phyloP scores from a whole-genome alignment of 768 basidiomycete species.

The Suillus subluteus region DNA sequence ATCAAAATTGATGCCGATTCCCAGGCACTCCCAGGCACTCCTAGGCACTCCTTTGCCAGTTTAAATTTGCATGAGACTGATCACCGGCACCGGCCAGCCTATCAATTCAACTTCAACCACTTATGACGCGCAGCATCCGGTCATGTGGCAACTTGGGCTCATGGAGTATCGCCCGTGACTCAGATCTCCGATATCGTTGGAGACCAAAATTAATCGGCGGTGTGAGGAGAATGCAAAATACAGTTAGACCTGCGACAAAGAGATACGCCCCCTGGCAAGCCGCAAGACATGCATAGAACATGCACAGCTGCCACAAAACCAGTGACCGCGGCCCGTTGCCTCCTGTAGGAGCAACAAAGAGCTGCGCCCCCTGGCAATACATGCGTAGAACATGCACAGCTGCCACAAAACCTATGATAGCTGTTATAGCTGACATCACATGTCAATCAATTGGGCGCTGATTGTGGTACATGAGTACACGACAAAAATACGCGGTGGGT shows the following conservation, averaged over 20 bases:
- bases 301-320: neutral
- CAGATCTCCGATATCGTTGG: neutral
- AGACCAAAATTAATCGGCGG: neutral
- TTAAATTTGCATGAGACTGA: neutral
- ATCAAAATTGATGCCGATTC: neutral
- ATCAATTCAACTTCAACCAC: neutral
- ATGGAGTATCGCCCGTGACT: neutral
- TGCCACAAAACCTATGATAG: neutral
- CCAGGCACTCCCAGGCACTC: neutral
- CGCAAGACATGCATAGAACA: neutral
- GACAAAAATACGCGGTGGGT: neutral
- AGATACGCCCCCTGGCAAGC: neutral
- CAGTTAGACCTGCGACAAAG: neutral
- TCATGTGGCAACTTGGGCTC: neutral
- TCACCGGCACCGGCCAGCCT: neutral
- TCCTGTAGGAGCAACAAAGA: neutral
- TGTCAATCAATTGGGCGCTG: neutral
- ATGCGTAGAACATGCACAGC: neutral
- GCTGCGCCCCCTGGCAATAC: neutral
- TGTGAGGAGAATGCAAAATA: neutral
- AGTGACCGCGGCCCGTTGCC: neutral
- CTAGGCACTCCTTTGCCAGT: neutral
- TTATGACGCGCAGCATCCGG: neutral
- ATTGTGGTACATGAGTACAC: neutral
- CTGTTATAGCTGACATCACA: neutral